These are phyloP conservation scores for Coriolopsis trogii DNA, from an alignment of 1,284 basidiomycete genomes.

Conservation along the genomic window DNA sequence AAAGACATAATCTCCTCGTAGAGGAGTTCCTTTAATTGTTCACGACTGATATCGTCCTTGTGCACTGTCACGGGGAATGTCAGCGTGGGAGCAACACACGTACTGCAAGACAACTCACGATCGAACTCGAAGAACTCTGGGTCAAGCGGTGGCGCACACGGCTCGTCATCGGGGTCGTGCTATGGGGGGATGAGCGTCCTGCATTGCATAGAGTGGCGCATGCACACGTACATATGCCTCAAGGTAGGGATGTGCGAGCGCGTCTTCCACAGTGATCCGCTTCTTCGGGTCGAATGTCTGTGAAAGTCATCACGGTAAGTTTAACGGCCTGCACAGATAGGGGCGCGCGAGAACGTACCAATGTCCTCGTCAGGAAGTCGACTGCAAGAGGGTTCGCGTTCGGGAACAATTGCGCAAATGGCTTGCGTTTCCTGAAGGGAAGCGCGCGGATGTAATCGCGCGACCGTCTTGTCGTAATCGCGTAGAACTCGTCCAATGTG, in stretches of 20 bases:
- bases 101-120: slow-evolving; percentile 36
- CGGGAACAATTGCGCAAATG: slow-evolving; percentile 83
- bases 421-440: slow-evolving; percentile 83
- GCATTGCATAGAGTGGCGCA: slow-evolving; percentile 9
- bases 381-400: slow-evolving; percentile 85
- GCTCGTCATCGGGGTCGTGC: slow-evolving; percentile 94
- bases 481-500: slow-evolving; percentile 89
- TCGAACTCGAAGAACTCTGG: slow-evolving; percentile 96
- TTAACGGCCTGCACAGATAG: too few relatives aligned
- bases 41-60: slow-evolving; percentile 92
- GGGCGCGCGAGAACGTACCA: slow-evolving; percentile 55
- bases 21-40: slow-evolving; percentile 70
- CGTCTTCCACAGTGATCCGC: slow-evolving; percentile 89
- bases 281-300: slow-evolving; percentile 93
- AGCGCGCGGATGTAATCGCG: slow-evolving; percentile 90
- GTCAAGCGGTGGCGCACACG: slow-evolving; percentile 86
- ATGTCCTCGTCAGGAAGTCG: slow-evolving; percentile 90
- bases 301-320: not conserved
- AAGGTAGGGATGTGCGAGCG: slow-evolving; percentile 89
- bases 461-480: slow-evolving; percentile 83
- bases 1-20: slow-evolving; percentile 83
- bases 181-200: slow-evolving; percentile 30
- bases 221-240: slow-evolving; percentile 76
- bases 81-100: not conserved
- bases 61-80: slow-evolving; percentile 54